Percentiles rank a stretch among this genome's conserved stretches.
phyloP scores from a whole-genome alignment of 768 basidiomycete species.

The Amyloporia xantha region DNA sequence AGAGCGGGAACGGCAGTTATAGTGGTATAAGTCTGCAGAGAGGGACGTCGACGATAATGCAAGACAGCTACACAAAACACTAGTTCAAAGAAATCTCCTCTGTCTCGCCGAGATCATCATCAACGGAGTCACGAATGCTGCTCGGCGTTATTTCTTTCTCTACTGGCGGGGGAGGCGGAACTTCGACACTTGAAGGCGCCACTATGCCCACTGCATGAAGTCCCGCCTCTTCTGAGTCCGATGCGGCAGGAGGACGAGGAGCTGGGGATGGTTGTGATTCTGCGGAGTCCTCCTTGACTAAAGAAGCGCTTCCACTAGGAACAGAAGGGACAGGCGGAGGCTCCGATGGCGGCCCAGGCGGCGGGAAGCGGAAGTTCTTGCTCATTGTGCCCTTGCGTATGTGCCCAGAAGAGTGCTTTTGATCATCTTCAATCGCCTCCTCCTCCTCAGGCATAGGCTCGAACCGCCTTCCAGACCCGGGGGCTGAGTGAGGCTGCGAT shows the following conservation, averaged over 20 bases:
- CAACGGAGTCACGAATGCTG: slow-evolving; percentile 41
- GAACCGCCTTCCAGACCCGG: slow-evolving; percentile 24
- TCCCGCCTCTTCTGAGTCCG: slow-evolving; percentile 12
- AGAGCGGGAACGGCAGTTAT: no score
- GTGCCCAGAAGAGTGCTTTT: slow-evolving; percentile 13
- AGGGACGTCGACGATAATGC: no score
- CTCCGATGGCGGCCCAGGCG: slow-evolving; percentile 24
- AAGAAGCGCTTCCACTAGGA: slow-evolving; percentile 5
- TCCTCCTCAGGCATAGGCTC: slow-evolving; percentile 50
- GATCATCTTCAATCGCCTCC: slow-evolving; percentile 21
- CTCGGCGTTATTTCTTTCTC: slow-evolving; percentile 53
- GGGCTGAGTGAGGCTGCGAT: slow-evolving; percentile 27
- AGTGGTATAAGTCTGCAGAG: no score
- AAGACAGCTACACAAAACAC: background rate
- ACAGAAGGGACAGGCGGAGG: slow-evolving; percentile 25
- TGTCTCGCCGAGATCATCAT: slow-evolving; percentile 75
- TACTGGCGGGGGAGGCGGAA: slow-evolving; percentile 73
- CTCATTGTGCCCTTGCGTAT: slow-evolving; percentile 70
- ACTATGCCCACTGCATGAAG: slow-evolving; percentile 31
- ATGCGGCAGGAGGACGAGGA: background rate
- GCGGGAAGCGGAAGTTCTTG: slow-evolving; percentile 24
- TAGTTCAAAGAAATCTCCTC: slow-evolving; percentile 49
- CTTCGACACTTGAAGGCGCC: slow-evolving; percentile 61
- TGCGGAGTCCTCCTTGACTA: background rate
- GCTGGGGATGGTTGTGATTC: background rate